Percentiles rank a stretch among this genome's conserved stretches.
Evolutionary conservation across 2,329 filamentous ascomycete genomes (phyloP).

Genomic region (Penicillium corylophilum): DNA sequence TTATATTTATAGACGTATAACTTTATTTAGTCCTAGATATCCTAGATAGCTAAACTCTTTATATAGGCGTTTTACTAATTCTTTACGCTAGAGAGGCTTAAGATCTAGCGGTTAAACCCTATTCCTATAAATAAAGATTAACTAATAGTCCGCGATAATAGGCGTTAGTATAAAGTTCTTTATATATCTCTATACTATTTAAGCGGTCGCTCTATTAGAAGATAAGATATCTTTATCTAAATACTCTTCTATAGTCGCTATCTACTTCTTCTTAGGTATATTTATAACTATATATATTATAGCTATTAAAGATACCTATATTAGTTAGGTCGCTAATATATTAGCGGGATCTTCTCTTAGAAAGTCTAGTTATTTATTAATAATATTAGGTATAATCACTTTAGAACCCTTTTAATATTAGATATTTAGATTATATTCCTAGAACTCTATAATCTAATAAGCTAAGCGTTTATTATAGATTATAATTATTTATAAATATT

Average conservation of each 20-base stretch:
- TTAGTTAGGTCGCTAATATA: background rate
- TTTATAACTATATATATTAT: background rate
- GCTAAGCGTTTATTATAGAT: background rate
- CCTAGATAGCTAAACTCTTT: background rate
- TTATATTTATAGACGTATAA: background rate
- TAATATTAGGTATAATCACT: background rate
- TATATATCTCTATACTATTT: no score
- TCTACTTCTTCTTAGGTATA: no score
- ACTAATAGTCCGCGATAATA: no score
- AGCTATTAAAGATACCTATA: background rate
- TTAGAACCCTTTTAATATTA: background rate
- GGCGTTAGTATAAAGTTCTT: no score
- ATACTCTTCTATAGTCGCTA: no score
- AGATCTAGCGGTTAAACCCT: background rate
- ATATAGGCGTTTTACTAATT: background rate
- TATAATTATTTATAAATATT: background rate
- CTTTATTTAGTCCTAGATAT: background rate
- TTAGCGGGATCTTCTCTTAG: background rate
- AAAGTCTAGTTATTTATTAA: background rate
- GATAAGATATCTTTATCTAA: no score
- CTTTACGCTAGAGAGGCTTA: background rate
- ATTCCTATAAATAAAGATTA: background rate
- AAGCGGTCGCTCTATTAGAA: no score
- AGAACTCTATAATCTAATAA: background rate
- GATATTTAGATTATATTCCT: background rate